A percentile compares a stretch with the other conserved stretches of the same genome.
phyloP scores from a whole-genome alignment of 2,329 filamentous ascomycete genomes.

The Tolypocladium tundrense region DNA sequence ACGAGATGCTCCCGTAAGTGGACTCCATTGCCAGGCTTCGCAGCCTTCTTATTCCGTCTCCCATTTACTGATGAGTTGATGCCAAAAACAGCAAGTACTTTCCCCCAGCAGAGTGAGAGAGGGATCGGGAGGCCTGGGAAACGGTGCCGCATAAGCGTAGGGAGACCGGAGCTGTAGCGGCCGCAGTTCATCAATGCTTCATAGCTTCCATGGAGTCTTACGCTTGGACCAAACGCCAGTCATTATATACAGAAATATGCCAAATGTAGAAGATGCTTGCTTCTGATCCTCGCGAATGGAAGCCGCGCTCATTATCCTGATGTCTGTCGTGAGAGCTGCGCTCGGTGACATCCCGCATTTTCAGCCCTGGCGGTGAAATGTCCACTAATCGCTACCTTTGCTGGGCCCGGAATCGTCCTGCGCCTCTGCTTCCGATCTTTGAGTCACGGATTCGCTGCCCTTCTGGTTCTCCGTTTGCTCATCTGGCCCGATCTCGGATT shows the following conservation, averaged over 20 bases:
- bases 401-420: neutral
- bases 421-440: neutral
- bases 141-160: neutral
- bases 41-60: neutral
- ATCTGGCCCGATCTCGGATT: neutral
- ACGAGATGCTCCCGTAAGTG: conserved; percentile 56
- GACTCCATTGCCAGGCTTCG: neutral
- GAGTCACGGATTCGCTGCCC: neutral
- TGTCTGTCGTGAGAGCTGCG: too few species aligned
- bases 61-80: neutral
- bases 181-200: neutral
- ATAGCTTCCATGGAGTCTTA: neutral
- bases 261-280: neutral
- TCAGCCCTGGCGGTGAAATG: neutral
- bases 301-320: neutral
- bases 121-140: neutral
- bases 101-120: conserved; percentile 7
- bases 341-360: neutral
- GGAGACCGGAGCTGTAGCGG: neutral
- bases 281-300: neutral
- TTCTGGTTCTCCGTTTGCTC: conserved; percentile 6
- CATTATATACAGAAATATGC: too few species aligned
- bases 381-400: neutral
- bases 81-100: conserved; percentile 12
- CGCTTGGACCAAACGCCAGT: neutral